Percentiles rank a stretch among this genome's conserved stretches.
Conservation (phyloP, 1,284 basidiomycete species). For the Marasmius oreades region DNA sequence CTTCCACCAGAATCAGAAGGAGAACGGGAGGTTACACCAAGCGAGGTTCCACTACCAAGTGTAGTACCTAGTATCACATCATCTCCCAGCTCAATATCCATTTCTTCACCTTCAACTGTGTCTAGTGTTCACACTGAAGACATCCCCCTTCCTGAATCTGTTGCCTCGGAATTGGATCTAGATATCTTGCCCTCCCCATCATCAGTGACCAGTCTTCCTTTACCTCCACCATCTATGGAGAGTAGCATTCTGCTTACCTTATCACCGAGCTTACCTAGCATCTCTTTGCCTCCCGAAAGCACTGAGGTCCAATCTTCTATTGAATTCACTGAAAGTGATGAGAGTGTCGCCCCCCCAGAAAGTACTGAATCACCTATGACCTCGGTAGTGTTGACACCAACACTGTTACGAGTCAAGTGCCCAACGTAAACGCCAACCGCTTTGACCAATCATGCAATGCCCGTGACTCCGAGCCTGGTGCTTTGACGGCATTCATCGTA, state of each 20-base stretch:
- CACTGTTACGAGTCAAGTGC: too few species aligned
- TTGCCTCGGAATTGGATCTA: slow-evolving; percentile 10
- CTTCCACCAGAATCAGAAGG: slow-evolving; percentile 1
- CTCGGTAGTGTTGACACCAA: not conserved
- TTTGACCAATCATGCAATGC: too few species aligned
- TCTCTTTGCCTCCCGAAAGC: slow-evolving; percentile 1
- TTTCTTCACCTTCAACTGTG: not conserved
- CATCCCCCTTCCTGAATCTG: slow-evolving; percentile 12
- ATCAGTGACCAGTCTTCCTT: slow-evolving; percentile 9
- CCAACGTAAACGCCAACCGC: too few species aligned
- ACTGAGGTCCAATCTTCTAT: not conserved
- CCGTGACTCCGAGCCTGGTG: too few species aligned
- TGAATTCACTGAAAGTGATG: not conserved
- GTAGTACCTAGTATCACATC: not conserved
- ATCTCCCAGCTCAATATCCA: not conserved
- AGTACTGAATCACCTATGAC: slow-evolving; percentile 6
- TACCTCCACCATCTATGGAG: slow-evolving; percentile 9
- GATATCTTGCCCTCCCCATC: slow-evolving; percentile 11
- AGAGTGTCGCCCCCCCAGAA: not conserved
- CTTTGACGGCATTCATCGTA: too few species aligned
- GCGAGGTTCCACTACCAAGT: not conserved
- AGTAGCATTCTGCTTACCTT: slow-evolving; percentile 4
- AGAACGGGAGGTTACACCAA: not conserved
- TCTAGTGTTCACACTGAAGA: slow-evolving; percentile 7
- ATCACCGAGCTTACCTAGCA: slow-evolving; percentile 5